A percentile compares a stretch with the other conserved stretches of the same genome.
These are phyloP conservation scores for Cladophialophora yegresii DNA, from an alignment of 2,329 filamentous ascomycete species.

Conservation along the genomic window DNA sequence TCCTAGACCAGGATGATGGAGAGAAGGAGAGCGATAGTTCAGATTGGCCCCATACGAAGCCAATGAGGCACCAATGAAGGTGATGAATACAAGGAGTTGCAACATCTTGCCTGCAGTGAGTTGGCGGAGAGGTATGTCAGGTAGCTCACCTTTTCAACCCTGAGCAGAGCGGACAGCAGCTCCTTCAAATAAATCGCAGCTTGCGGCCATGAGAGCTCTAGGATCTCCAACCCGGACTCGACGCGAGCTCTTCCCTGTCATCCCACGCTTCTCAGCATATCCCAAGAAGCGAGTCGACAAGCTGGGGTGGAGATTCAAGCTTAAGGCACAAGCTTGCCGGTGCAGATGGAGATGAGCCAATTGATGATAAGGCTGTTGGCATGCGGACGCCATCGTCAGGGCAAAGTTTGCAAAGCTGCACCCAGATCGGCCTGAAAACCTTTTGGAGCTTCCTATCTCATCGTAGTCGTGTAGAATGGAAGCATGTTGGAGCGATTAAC, in stretches of 20 bases:
- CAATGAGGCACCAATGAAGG: constrained; percentile 21
- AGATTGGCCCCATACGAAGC: constrained; percentile 52
- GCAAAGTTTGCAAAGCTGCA: not conserved
- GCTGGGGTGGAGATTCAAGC: constrained; percentile 1
- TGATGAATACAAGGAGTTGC: constrained; percentile 22
- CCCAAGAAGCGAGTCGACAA: not conserved
- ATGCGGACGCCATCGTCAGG: constrained; percentile 6
- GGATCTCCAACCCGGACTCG: constrained; percentile 1
- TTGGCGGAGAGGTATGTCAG: not conserved
- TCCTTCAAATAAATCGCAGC: constrained; percentile 8
- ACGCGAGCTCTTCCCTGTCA: constrained; percentile 2
- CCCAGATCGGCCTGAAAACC: not conserved
- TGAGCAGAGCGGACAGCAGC: not conserved
- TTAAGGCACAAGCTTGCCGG: constrained; percentile 11
- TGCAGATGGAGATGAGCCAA: constrained; percentile 11
- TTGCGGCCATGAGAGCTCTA: constrained; percentile 6
- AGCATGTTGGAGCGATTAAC: constrained; percentile 1
- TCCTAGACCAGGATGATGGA: constrained; percentile 63
- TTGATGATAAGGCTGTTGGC: constrained; percentile 6
- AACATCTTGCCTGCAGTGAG: constrained; percentile 21
- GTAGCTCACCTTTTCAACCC: constrained; percentile 12
- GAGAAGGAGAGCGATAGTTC: constrained; percentile 69
- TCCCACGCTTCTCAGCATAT: not conserved
- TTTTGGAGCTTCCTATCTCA: constrained; percentile 16
- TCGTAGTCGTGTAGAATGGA: constrained; percentile 12